Conservation (phyloP, 2,329 filamentous ascomycete species). For the Pseudophaeomoniella oleicola region DNA sequence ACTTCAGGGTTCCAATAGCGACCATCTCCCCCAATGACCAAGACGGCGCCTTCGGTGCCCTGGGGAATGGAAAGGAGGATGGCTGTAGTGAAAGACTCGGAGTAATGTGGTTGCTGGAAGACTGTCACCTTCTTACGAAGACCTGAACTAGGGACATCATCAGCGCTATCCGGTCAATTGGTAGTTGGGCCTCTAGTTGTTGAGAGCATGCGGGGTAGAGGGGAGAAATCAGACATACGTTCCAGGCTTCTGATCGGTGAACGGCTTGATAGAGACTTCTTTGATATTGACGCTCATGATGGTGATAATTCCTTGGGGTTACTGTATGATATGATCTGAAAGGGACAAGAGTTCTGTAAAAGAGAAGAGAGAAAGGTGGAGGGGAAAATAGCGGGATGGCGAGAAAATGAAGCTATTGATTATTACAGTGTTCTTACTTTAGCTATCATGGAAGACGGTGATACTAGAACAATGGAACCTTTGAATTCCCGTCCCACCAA, state of each 20-base stretch:
- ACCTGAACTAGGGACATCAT: slow-evolving; percentile 67
- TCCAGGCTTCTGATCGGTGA: slow-evolving; percentile 95
- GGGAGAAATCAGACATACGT: slow-evolving; percentile 83
- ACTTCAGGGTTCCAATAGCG: slow-evolving; percentile 96
- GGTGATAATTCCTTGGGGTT: too few relatives aligned
- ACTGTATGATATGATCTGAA: too few relatives aligned
- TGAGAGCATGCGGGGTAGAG: slow-evolving; percentile 6
- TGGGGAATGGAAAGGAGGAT: slow-evolving; percentile 95
- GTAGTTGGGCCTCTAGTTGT: slow-evolving; percentile 6
- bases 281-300: slow-evolving; percentile 64
- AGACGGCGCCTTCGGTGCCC: slow-evolving; percentile 70
- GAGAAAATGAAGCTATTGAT: too few relatives aligned
- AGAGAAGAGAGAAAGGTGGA: too few relatives aligned
- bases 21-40: slow-evolving; percentile 95
- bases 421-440: too few relatives aligned
- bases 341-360: too few relatives aligned
- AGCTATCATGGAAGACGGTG: too few relatives aligned
- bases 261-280: slow-evolving; percentile 70
- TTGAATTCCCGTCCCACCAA: too few relatives aligned
- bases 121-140: slow-evolving; percentile 98
- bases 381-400: too few relatives aligned
- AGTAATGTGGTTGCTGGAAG: slow-evolving; percentile 91
- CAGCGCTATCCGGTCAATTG: slow-evolving; percentile 13
- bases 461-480: too few relatives aligned
- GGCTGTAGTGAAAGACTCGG: slow-evolving; percentile 85